Conservation (phyloP, 208 protist species). For the Acanthamoeba pearcei region DNA sequence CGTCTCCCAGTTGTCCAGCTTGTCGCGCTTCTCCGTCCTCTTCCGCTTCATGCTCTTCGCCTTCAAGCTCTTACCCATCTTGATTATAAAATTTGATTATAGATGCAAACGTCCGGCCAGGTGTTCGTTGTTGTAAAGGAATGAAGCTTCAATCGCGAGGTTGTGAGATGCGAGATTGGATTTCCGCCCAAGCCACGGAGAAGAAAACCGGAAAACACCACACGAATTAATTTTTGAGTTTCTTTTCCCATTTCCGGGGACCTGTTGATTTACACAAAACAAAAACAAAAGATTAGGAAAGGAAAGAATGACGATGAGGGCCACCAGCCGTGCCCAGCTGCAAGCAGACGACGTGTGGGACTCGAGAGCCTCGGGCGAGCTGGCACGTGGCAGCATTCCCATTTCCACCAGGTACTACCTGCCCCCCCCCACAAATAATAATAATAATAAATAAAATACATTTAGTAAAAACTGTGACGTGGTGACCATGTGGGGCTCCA, state of each 20-base stretch:
- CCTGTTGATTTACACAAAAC: neutral
- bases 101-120: neutral
- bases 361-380: neutral
- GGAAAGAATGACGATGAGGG: slow-evolving; percentile 32
- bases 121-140: neutral
- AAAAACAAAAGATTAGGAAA: neutral
- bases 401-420: neutral
- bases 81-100: neutral
- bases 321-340: slow-evolving; percentile 10
- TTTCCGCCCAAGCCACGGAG: neutral
- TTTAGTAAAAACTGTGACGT: too few species aligned
- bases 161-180: neutral
- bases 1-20: slow-evolving; percentile 43
- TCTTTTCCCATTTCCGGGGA: neutral
- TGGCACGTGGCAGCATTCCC: slow-evolving; percentile 1
- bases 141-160: neutral
- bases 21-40: slow-evolving; percentile 63
- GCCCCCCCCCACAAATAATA: neutral
- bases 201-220: neutral
- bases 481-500: neutral
- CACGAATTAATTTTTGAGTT: neutral
- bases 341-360: slow-evolving; percentile 51
- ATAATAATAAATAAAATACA: too few species aligned
- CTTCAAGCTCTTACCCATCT: slow-evolving; percentile 33
- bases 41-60: slow-evolving; percentile 51